phyloP scores from a whole-genome alignment of 1,284 basidiomycete genomes.

The Polyporus tsugae region DNA sequence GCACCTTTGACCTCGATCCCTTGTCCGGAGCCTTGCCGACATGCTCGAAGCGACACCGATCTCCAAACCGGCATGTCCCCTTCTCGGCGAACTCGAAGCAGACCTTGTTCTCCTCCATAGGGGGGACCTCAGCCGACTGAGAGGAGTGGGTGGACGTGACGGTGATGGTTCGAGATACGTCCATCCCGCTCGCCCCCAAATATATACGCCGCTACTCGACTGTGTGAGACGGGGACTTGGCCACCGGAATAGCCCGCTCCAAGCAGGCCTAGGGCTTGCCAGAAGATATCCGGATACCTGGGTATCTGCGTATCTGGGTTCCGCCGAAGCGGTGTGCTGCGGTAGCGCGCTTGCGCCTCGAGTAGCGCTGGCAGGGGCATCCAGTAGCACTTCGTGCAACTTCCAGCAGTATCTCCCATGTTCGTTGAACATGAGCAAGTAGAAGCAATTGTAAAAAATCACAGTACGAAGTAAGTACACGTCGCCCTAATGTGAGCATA shows the following conservation, averaged over 20 bases:
- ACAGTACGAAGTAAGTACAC: neutral
- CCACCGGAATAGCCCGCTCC: slow-evolving; percentile 3
- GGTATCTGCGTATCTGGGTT: slow-evolving; percentile 2
- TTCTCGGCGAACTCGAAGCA: slow-evolving; percentile 8
- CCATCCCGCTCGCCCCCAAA: neutral
- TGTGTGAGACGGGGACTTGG: neutral
- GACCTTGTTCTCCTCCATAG: slow-evolving; percentile 1
- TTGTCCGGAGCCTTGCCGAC: neutral
- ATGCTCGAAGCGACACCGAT: slow-evolving; percentile 9
- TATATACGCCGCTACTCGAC: neutral
- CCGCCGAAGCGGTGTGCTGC: neutral
- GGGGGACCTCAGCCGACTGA: neutral
- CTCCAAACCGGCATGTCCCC: slow-evolving; percentile 14
- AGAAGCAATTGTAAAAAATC: neutral
- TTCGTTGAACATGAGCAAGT: neutral
- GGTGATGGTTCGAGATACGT: neutral
- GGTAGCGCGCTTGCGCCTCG: neutral
- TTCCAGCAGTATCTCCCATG: neutral
- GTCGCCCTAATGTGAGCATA: neutral
- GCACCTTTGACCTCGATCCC: neutral
- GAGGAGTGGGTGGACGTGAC: neutral
- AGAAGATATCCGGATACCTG: neutral
- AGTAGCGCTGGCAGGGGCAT: neutral
- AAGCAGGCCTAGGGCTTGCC: no score
- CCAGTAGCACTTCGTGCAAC: neutral